These are phyloP conservation scores for Capsicum rhomboideum DNA, from an alignment of 257 asterid genomes.

Conservation along the genomic window DNA sequence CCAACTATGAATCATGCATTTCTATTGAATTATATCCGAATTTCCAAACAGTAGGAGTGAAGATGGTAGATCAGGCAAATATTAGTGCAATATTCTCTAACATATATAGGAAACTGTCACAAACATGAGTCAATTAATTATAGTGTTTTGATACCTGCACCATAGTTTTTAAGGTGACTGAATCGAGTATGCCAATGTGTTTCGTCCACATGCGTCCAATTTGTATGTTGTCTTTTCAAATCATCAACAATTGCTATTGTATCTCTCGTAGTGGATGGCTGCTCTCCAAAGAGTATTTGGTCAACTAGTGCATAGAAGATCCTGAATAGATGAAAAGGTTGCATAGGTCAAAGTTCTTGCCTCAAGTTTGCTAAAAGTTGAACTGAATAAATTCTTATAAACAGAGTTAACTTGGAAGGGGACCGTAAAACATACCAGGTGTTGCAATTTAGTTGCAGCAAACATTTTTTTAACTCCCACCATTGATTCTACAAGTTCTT, in stretches of 20 bases:
- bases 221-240: conserved; percentile 66
- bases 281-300: conserved; percentile 58
- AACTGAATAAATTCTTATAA: not conserved
- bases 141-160: conserved; percentile 58
- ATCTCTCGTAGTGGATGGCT: conserved; percentile 39
- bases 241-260: conserved; percentile 54
- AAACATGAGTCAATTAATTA: not conserved
- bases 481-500: conserved; percentile 61
- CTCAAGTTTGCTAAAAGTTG: not conserved
- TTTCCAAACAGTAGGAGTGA: not conserved
- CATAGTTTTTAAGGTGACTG: conserved; percentile 76
- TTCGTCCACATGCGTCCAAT: conserved; percentile 83
- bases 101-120: not conserved
- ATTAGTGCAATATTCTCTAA: not conserved
- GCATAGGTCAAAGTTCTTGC: not conserved
- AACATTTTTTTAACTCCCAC: conserved; percentile 71
- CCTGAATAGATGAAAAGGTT: conserved; percentile 31
- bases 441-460: conserved; percentile 86
- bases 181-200: conserved; percentile 91
- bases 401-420: not conserved
- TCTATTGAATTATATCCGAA: not conserved
- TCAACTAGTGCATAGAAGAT: conserved; percentile 78
- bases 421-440: conserved; percentile 55
- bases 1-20: not conserved
- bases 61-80: not conserved